Base-by-base conservation (phyloP, 257 asterid species). In the Solanum piurae region DNA sequence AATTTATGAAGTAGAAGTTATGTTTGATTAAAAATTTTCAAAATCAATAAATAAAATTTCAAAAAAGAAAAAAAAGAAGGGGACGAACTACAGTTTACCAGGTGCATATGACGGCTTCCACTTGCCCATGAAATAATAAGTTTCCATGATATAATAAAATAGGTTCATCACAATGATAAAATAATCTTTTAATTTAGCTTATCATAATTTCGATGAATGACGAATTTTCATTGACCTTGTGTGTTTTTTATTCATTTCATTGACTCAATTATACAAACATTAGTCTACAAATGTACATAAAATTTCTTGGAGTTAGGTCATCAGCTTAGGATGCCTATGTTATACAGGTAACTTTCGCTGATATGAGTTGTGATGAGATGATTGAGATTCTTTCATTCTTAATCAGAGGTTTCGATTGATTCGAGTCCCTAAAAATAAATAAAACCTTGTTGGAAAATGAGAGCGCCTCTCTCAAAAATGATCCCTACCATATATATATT, bases 401-500 rank as follows among this genome's bases (percentile, higher is more conserved):
- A 29, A 69, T 16, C 1, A 69, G 23, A 69, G 0, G 4, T 69
- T 7, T 31, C 20, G 1, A 62, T 0, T 0, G 3, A 2, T 71
- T 71, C 1, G 1, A 31, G 4, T 29, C 5, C 9, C 0, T 69
- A 31, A 0, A 29, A 13, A 69, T 29, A 6, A 13, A 6, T 4
- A 69, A 27, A 68, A 3, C 1, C 9, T 29, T 29, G 31, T 29
- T 29, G 31, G 31, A 29, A 29, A 29, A 29, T 29, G 3, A 0
- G 2, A 69, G n/a, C 0, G 0, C 3, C 14, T 7, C 4, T 1
- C 2, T 9, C 1, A 14, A 0, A 5, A 69, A 69, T 7, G 0
- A 16, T 16, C 2, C 12, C 0, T 14, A 0, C 0, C 31, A 31
- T 16, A 0, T 0, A 2, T 1, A 2, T 7, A 71, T 68, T 29